Evolutionary conservation across 352 stramenopile species (phyloP), one percentile per base, ranked within the genome.

Genomic region (Phytopythium boreale): DNA sequence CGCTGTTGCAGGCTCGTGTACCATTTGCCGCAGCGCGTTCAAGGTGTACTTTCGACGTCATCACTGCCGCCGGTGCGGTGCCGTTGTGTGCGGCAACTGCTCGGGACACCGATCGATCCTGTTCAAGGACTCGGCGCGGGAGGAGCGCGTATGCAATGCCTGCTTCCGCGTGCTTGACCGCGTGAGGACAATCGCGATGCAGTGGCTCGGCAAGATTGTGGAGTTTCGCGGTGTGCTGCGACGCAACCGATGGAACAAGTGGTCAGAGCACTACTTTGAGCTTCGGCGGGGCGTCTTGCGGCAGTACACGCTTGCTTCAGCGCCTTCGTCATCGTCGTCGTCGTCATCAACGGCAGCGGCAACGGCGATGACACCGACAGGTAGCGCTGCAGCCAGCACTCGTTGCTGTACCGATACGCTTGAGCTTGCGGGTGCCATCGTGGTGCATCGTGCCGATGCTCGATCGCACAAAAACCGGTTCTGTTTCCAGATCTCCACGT

Each of bases 261-360:
- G 87, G 84, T 83, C 56, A 14, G 87, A 95, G 56, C 79, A 92
- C 62, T 93, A 90, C 56, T 95, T 80, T 39, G 87, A 93, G 36
- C 76, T 95, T 50, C 84, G 87, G 22, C 77, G 77, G 10, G 84
- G 84, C 12, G 73, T 93, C 5, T 56, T 95, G 19, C 90, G 88
- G 62, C 87, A 95, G 62, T 95, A 88, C 55, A 88, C 78, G 20
- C n/a, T 91, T 6, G 68, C 82, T 12, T 88, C 79, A 22, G 68
- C 71, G 19, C 43, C 68, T 36, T 10, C 55, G 20, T 31, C 55
- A 10, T 19, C 20, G 20, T 31, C 55, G 19, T 19, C 19, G 1
- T 60, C 36, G 1, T 43, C 55, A 17, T 60, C 55, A 34, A 31
- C 31, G 4, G 6, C 36, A 14, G 34, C n/a, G 0, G 26, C n/a